Base-by-base conservation (phyloP, 2,329 filamentous ascomycete species). In the Sporothrix brunneoviolacea region DNA sequence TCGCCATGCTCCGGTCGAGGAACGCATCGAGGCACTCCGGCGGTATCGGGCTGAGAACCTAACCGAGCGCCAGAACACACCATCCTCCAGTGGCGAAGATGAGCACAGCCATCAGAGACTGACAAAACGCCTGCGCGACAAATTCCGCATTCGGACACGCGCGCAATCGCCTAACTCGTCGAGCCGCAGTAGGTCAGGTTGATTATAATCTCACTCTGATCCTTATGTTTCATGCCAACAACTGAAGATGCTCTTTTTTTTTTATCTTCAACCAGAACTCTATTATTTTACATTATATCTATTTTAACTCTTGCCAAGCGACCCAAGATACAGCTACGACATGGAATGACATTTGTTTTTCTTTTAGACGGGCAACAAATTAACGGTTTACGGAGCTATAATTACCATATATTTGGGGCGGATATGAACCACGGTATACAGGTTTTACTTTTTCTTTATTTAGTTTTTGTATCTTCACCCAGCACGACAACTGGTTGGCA, bases 21-120 rank as follows among this genome's bases (percentile, higher is more conserved):
- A 84, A 63, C 77, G 79, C n/a, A 79, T 84, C 48, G 77, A 76
- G 49, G 76, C 73, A 6, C 68, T 84, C 5, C 70, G 80, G 32
- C 72, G 73, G 47, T 69, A 74, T 41, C 66, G 71, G 16, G 64
- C 69, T 35, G 70, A 69, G 57, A 53, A 47, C 16, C 70, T 69
- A 54, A 67, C 64, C 8, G 54, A 57, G 10, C 18, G 24, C 15
- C 21, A 38, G 18, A 19, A 37, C 24, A 8, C 51, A 21, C 28
- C 47, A 4, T 9, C 55, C 1, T 61, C 58, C 2, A 63, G 64
- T n/a, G 62, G 65, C 2, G 59, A 61, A 1, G 65, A 65, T 51
- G 69, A 64, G 56, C 61, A 62, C 46, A 64, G 63, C 21, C 69
- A 70, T 22, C 67, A 70, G 10, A 68, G 64, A 38, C 60, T 81